Base-by-base conservation (phyloP, 768 basidiomycete genomes). In the Cytidiella melzeri region DNA sequence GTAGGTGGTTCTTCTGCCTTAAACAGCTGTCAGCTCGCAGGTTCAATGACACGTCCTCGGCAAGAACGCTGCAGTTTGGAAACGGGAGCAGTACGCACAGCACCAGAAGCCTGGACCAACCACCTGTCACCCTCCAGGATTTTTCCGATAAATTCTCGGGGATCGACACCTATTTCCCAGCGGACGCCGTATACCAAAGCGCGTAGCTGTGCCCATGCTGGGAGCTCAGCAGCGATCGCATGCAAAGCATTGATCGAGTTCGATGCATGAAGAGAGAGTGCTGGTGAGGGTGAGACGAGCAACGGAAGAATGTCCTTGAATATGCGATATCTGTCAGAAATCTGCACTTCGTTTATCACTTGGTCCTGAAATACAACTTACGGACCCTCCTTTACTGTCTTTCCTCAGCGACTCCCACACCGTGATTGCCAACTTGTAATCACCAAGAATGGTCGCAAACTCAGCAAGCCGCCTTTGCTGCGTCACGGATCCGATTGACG, bases 401-500 rank as follows among this genome's bases (percentile, higher is more conserved):
- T 92, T 92, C 43, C 90, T 74, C 27, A 92, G 62, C 3, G 83
- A 72, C 62, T 97, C 96, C 87, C 94, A 98, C 3, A 93, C 80
- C 6, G 69, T 67, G 2, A 78, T 71, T 0, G 94, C 95, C 26
- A 94, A 73, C 57, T 89, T 92, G 64, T 83, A 81, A 66, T 99
- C 96, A 3, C 92, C 87, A 2, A 98, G 68, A 51, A 94, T 80
- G 18, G 96, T 96, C 7, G 92, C 84, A 68, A 98, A 94, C 65
- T 99, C 96, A 9, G 93, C 96, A 3, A 98, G 71, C n/a, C 95
- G 82, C 40, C 92, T 77, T 55, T 85, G 81, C 57, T 86, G 89
- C 4, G 83, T 74, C 5, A 80, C 80, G 5, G 77, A 74, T 23
- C 72, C 60, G 3, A 48, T 55, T 11, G 36, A 47, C 39, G 56